A percentile compares a stretch with the other conserved stretches of the same genome.
Evolutionary conservation across 768 basidiomycete genomes (phyloP).

Genomic region (Tulasnella sp.): DNA sequence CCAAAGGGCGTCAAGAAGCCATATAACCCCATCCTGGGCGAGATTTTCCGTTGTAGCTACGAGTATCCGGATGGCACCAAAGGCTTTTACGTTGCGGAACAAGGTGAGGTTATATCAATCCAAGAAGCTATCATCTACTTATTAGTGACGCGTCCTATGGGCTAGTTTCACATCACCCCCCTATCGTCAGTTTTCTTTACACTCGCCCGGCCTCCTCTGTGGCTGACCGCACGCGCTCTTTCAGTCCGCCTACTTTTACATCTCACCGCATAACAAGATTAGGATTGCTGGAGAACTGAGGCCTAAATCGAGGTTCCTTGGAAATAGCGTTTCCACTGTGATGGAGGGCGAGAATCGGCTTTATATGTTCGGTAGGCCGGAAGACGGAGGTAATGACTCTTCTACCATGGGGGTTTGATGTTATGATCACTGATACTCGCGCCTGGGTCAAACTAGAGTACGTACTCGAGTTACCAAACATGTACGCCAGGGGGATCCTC

Average conservation of each 20-base stretch:
- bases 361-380: conserved; percentile 66
- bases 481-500: conserved; percentile 70
- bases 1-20: conserved; percentile 99
- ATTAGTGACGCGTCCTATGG: conserved; percentile 80
- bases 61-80: conserved; percentile 85
- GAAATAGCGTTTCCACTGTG: conserved; percentile 89
- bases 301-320: conserved; percentile 92
- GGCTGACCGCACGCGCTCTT: conserved; percentile 14
- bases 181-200: conserved; percentile 36
- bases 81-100: conserved; percentile 94
- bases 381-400: conserved; percentile 65
- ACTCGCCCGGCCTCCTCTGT: background rate
- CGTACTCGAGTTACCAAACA: conserved; percentile 93
- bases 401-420: background rate
- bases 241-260: conserved; percentile 83
- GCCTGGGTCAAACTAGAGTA: no score
- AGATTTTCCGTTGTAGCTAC: conserved; percentile 95
- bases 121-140: conserved; percentile 66
- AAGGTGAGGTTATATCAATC: conserved; percentile 42
- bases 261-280: conserved; percentile 81
- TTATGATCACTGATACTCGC: no score
- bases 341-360: conserved; percentile 97
- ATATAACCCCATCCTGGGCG: conserved; percentile 96
- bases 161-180: conserved; percentile 88
- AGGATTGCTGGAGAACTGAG: conserved; percentile 84